Conservation (phyloP, 1,284 basidiomycete genomes). For the Papiliotrema laurentii region DNA sequence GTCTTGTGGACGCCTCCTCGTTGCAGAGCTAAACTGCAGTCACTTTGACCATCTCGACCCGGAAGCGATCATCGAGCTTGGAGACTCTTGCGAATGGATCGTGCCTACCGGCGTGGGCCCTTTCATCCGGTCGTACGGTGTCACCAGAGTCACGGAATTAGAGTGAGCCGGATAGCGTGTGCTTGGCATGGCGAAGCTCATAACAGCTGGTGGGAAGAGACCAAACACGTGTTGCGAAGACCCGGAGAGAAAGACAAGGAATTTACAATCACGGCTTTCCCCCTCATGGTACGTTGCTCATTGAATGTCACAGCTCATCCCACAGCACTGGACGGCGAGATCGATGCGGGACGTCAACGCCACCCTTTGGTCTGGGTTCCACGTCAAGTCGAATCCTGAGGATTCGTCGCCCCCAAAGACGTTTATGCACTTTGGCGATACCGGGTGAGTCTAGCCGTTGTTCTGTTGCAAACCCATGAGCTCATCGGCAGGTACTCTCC, state of each 20-base stretch:
- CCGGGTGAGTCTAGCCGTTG: constrained; percentile 25
- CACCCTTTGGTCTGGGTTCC: constrained; percentile 50
- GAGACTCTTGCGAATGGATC: constrained; percentile 44
- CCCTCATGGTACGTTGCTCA: constrained; percentile 31
- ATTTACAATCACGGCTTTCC: constrained; percentile 41
- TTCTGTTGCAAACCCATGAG: neutral
- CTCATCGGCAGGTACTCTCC: constrained; percentile 46
- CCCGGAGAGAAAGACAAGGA: constrained; percentile 23
- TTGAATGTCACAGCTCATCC: constrained; percentile 6
- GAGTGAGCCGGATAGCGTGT: constrained; percentile 27
- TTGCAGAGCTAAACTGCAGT: constrained; percentile 14
- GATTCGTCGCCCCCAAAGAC: constrained; percentile 16
- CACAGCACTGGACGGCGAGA: constrained; percentile 51
- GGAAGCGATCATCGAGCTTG: constrained; percentile 40
- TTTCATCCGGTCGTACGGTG: constrained; percentile 37
- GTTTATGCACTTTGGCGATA: constrained; percentile 51
- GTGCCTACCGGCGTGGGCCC: constrained; percentile 40
- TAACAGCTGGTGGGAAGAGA: constrained; percentile 45
- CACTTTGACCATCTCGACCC: constrained; percentile 48
- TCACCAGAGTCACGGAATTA: constrained; percentile 42
- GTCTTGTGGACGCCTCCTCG: constrained; percentile 5
- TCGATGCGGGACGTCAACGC: constrained; percentile 51
- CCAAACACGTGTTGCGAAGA: constrained; percentile 23
- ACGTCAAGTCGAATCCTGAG: constrained; percentile 37
- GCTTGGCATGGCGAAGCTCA: neutral